phyloP scores from a whole-genome alignment of 2,329 filamentous ascomycete species.

The Huntiella decipiens region DNA sequence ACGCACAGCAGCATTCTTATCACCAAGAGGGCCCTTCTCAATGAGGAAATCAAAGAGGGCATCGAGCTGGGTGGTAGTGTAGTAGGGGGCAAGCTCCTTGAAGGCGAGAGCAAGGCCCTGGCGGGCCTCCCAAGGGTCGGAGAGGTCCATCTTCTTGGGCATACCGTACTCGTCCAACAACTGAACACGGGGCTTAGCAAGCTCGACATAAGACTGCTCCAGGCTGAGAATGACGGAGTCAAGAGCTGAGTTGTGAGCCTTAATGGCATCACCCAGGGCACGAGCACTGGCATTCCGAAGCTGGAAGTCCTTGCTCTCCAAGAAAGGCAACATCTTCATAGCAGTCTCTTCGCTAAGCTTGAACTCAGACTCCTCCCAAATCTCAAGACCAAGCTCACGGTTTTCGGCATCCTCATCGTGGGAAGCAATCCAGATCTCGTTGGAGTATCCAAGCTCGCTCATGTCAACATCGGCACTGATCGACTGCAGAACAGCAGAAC shows the following conservation, averaged over 20 bases:
- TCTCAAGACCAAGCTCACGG: constrained; percentile 59
- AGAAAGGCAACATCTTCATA: constrained; percentile 52
- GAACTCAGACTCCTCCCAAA: constrained; percentile 89
- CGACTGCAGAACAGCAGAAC: constrained; percentile 69
- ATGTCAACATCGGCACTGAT: constrained; percentile 86
- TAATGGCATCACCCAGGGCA: constrained; percentile 56
- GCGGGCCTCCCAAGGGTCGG: constrained; percentile 79
- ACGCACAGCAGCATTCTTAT: constrained; percentile 58
- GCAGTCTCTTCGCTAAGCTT: constrained; percentile 47
- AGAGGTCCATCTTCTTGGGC: constrained; percentile 70
- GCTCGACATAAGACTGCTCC: constrained; percentile 52
- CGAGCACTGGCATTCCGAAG: constrained; percentile 69
- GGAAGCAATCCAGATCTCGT: constrained; percentile 83
- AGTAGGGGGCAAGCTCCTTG: constrained; percentile 54
- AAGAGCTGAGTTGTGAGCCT: constrained; percentile 39
- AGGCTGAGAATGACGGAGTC: constrained; percentile 44
- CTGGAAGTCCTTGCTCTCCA: constrained; percentile 62
- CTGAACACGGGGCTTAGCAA: constrained; percentile 65
- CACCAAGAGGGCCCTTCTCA: constrained; percentile 68
- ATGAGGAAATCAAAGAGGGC: constrained; percentile 73
- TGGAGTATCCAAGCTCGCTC: constrained; percentile 66
- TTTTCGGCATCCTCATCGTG: constrained; percentile 88
- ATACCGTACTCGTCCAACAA: constrained; percentile 88
- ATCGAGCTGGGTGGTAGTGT: constrained; percentile 51
- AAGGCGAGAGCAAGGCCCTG: constrained; percentile 81